Percentiles rank a stretch among this genome's conserved stretches.
phyloP scores from a whole-genome alignment of 2,329 filamentous ascomycete species.

The Truncatella angustata region DNA sequence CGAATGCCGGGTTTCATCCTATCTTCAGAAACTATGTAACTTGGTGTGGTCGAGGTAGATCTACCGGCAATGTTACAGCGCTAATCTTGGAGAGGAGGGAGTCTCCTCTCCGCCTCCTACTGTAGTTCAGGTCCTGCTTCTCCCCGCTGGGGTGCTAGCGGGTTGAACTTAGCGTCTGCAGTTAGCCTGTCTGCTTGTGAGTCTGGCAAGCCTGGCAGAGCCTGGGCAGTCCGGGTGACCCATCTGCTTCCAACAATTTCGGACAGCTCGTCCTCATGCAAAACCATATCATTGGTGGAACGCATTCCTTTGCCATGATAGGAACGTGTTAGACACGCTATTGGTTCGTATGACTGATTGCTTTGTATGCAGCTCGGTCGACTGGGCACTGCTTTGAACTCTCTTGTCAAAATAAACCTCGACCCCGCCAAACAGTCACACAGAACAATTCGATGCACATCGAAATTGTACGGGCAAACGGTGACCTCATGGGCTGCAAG shows the following conservation, averaged over 20 bases:
- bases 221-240: background rate
- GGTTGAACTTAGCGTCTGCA: background rate
- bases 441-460: no score
- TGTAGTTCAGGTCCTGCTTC: background rate
- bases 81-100: no score
- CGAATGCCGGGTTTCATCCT: no score
- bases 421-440: no score
- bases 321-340: background rate
- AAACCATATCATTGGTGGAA: background rate
- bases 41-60: no score
- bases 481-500: background rate
- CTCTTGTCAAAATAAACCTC: no score
- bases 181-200: background rate
- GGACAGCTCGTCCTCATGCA: background rate
- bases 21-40: no score
- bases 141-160: background rate
- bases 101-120: background rate
- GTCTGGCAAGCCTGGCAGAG: background rate
- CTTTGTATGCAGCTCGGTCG: background rate
- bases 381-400: background rate
- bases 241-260: background rate
- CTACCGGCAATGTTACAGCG: no score
- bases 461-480: no score
- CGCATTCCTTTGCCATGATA: background rate
- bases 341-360: background rate